phyloP scores from a whole-genome alignment of 2,329 filamentous ascomycete genomes.

The Diaporthe amygdali region DNA sequence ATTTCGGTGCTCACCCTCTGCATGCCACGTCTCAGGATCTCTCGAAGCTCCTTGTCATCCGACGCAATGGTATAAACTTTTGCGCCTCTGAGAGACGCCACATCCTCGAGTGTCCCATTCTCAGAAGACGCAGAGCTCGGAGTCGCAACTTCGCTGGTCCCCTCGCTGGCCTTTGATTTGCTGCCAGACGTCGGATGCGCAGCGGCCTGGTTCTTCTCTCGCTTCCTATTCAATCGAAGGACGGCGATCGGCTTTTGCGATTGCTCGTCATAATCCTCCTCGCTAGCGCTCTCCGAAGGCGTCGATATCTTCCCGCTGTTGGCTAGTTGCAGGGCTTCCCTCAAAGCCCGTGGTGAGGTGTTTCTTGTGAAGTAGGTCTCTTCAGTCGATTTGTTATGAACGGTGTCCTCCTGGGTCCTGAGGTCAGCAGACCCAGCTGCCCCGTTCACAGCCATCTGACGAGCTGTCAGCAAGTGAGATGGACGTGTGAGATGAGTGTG shows the following conservation, averaged over 20 bases:
- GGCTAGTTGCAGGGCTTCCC: conserved; percentile 28
- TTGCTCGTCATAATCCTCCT: conserved; percentile 51
- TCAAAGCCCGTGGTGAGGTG: conserved; percentile 27
- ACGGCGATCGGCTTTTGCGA: conserved; percentile 29
- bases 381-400: background rate
- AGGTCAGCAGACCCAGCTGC: conserved; percentile 5
- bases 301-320: conserved; percentile 21
- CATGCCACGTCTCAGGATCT: conserved; percentile 39
- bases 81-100: conserved; percentile 19
- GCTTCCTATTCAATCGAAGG: conserved; percentile 28
- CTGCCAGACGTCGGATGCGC: conserved; percentile 28
- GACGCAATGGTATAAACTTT: conserved; percentile 34
- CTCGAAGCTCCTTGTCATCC: conserved; percentile 45
- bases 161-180: background rate
- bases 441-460: conserved; percentile 21
- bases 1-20: conserved; percentile 30
- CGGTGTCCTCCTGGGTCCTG: background rate
- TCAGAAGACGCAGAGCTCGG: conserved; percentile 23
- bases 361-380: conserved; percentile 3
- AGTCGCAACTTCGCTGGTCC: conserved; percentile 16
- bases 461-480: background rate
- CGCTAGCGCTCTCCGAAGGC: conserved; percentile 47
- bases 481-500: background rate
- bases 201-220: conserved; percentile 26
- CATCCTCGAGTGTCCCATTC: conserved; percentile 23